Evolutionary conservation across 176 grass and related monocot genomes (phyloP).

Genomic region (Saccharum spontaneum): DNA sequence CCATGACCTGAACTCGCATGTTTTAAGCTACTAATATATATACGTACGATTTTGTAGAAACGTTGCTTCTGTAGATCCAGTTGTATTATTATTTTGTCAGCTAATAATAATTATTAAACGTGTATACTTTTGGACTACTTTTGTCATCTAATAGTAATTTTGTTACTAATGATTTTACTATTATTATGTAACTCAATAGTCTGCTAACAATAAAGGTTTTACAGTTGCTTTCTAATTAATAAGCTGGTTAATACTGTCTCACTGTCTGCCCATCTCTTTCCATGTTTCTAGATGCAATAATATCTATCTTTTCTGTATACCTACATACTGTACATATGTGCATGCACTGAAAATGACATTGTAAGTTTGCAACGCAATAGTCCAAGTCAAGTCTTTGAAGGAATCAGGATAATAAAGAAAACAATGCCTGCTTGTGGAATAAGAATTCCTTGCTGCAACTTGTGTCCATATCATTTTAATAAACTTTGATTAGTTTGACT

Average conservation of each 20-base stretch:
- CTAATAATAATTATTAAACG: too few relatives aligned
- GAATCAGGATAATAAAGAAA: slow-evolving; percentile 4
- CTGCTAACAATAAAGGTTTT: too few relatives aligned
- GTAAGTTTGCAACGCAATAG: not conserved
- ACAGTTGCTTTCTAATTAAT: too few relatives aligned
- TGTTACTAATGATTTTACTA: too few relatives aligned
- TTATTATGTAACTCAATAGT: too few relatives aligned
- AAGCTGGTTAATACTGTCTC: not conserved
- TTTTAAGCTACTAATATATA: too few relatives aligned
- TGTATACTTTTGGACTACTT: too few relatives aligned
- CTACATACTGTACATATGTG: not conserved
- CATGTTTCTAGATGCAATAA: not conserved
- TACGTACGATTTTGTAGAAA: too few relatives aligned
- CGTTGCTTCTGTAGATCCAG: too few relatives aligned
- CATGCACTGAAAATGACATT: slow-evolving; percentile 2
- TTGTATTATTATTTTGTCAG: too few relatives aligned
- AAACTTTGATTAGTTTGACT: not conserved
- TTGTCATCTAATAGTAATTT: too few relatives aligned
- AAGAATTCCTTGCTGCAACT: not conserved
- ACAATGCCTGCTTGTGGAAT: not conserved
- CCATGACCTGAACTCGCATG: not conserved
- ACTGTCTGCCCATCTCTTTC: not conserved
- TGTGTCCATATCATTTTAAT: not conserved
- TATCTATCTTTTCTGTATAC: not conserved
- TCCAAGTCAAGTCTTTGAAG: slow-evolving; percentile 14